Percentiles rank a stretch among this genome's conserved stretches.
Conservation (phyloP, 1,139 yeast species). For the Scheffersomyces quercinus region DNA sequence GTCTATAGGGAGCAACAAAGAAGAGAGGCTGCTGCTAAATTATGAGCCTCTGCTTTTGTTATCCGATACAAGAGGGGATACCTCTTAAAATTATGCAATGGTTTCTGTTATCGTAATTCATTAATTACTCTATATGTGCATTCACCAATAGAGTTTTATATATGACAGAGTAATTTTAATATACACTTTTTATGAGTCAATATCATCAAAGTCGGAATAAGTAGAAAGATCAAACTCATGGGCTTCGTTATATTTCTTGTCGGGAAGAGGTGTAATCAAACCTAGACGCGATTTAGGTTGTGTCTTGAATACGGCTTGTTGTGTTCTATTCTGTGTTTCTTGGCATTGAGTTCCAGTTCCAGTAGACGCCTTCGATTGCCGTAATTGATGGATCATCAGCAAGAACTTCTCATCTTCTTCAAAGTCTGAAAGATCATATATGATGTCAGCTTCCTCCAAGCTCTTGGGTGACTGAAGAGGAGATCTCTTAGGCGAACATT, state of each 20-base stretch:
- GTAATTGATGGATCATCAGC: slow-evolving; percentile 12
- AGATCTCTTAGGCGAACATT: not conserved
- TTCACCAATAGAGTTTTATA: not conserved
- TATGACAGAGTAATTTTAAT: not conserved
- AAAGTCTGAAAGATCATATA: slow-evolving; percentile 28
- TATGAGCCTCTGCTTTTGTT: not conserved
- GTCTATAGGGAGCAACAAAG: slow-evolving; percentile 34
- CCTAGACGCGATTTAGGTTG: not conserved
- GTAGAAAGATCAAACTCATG: slow-evolving; percentile 17
- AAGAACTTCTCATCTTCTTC: slow-evolving; percentile 25
- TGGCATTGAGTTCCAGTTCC: not conserved
- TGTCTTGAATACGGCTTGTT: not conserved
- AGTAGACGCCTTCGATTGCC: not conserved
- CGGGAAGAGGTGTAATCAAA: slow-evolving; percentile 1
- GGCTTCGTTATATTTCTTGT: slow-evolving; percentile 7
- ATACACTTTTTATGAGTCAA: slow-evolving; percentile 6
- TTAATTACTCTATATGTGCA: not conserved
- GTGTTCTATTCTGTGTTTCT: not conserved
- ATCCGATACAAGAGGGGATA: no score
- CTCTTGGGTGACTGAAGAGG: slow-evolving; percentile 1
- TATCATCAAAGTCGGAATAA: slow-evolving; percentile 18
- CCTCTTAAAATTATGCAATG: no score
- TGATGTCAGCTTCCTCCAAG: slow-evolving; percentile 12
- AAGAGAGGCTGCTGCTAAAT: slow-evolving; percentile 4
- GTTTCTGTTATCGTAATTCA: no score